Conservation (phyloP, 2,329 filamentous ascomycete genomes). For the Rhexocercosporidium sp. region DNA sequence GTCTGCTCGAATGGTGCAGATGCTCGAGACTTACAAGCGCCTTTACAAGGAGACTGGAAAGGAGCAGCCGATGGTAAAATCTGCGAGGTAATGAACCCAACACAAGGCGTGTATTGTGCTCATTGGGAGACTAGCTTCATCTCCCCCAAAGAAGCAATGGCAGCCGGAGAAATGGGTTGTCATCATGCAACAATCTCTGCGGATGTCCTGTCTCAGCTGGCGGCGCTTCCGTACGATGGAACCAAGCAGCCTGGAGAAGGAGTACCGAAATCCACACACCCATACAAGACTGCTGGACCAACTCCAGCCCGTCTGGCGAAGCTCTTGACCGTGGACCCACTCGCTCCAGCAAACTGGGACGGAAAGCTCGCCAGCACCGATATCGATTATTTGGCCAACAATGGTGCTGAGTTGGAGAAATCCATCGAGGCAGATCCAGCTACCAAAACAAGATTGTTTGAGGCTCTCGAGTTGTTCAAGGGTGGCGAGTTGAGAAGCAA, state of each 20-base stretch:
- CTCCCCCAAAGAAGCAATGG: conserved; percentile 19
- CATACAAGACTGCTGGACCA: conserved; percentile 13
- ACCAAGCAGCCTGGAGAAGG: conserved; percentile 21
- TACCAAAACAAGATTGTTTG: conserved; percentile 14
- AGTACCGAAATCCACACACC: conserved; percentile 12
- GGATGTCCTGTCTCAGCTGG: conserved; percentile 11
- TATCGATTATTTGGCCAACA: conserved; percentile 21
- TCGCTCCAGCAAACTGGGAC: conserved; percentile 15
- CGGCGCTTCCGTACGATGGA: conserved; percentile 14
- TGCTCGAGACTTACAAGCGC: conserved; percentile 21
- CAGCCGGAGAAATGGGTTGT: conserved; percentile 19
- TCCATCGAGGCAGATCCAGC: conserved; percentile 17
- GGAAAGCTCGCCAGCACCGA: conserved; percentile 20
- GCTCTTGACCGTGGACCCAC: conserved; percentile 14
- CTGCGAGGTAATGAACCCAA: conserved; percentile 11
- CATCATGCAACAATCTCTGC: conserved; percentile 20
- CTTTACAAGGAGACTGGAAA: conserved; percentile 23
- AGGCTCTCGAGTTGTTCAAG: conserved; percentile 21
- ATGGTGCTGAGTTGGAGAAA: conserved; percentile 17
- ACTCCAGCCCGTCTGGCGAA: conserved; percentile 16
- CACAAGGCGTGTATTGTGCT: not conserved
- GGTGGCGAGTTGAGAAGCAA: conserved; percentile 21
- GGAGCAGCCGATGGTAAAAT: conserved; percentile 20
- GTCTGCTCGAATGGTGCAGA: conserved; percentile 19
- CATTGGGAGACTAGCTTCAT: conserved; percentile 14